These are phyloP conservation scores for Septoria linicola DNA, from an alignment of 2,329 filamentous ascomycete species.

Conservation along the genomic window DNA sequence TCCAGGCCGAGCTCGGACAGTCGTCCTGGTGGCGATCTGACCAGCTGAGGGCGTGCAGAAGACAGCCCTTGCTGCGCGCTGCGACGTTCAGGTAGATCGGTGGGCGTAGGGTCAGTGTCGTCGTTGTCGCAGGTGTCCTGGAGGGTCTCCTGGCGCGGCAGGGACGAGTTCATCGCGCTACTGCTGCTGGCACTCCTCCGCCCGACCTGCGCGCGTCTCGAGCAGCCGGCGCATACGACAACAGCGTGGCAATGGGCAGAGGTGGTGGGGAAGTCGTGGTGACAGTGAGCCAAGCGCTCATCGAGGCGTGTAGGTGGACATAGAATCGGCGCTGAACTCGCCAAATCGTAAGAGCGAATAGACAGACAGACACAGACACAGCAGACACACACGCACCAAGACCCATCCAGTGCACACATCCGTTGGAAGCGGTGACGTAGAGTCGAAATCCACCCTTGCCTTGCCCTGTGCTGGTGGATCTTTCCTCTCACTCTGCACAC, in stretches of 20 bases:
- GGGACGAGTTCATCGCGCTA: slow-evolving; percentile 26
- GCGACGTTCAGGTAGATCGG: slow-evolving; percentile 13
- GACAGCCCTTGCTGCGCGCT: slow-evolving; percentile 4
- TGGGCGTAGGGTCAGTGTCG: slow-evolving; percentile 24
- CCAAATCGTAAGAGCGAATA: not conserved
- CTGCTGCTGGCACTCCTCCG: slow-evolving; percentile 1
- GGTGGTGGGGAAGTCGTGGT: not conserved
- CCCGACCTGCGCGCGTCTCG: slow-evolving; percentile 4
- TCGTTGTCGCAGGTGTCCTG: slow-evolving; percentile 25
- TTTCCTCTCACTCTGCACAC: no score
- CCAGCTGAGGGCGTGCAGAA: slow-evolving; percentile 19
- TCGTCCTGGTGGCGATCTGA: slow-evolving; percentile 23
- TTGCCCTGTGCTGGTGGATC: no score
- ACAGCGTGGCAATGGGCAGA: not conserved
- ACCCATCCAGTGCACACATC: no score
- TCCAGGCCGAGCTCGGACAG: slow-evolving; percentile 16
- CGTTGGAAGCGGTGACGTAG: no score
- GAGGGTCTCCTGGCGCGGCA: slow-evolving; percentile 17
- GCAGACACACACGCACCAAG: no score
- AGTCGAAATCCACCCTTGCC: no score
- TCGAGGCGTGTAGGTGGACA: slow-evolving; percentile 6
- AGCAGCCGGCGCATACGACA: slow-evolving; percentile 2
- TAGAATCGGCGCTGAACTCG: not conserved
- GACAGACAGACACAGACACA: not conserved
- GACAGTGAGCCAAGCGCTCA: slow-evolving; percentile 5